Base-by-base conservation (phyloP, 2,329 filamentous ascomycete species). In the Aspergillus quadrilineatus region DNA sequence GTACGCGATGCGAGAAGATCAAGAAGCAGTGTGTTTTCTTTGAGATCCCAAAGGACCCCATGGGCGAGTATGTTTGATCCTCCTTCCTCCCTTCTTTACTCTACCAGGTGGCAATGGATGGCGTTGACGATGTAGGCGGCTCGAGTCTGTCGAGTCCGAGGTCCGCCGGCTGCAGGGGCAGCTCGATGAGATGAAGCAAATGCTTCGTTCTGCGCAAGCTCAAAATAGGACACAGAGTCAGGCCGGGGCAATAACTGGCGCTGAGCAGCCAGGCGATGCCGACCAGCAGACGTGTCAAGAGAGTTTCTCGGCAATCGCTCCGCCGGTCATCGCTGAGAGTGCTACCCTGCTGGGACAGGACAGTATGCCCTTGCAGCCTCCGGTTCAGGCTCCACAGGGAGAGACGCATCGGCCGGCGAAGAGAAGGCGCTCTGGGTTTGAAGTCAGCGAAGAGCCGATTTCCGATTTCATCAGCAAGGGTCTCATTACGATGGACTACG, bases 1-100 rank as follows among this genome's bases (percentile, higher is more conserved):
- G 73, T 54, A 66, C 71, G 15, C 70, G 72, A 58, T 75, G 73
- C 37, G 63, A 67, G 9, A 72, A 68, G 36, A 34, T 70, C 7
- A 67, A 66, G 9, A 74, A 72, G n/a, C 63, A 63, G 61, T 75
- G 73, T 22, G 57, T 73, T 0, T 74, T 74, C 56, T 71, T 73
- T 41, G 69, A 73, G 15, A 61, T 66, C 10, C 72, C 73, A 0
- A 71, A 66, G 51, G 69, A 72, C 43, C 67, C 68, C 2, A 51
- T 63, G 7, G 57, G 56, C 3, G 63, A 68, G 71, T 73, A 64
- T 22, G 67, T 52, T 22, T 4, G n/a, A 9, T 15, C 6, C 7
- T 8, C 6, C n/a, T 12, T 32, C 6, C 6, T 14, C 8, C 4
- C n/a, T n/a, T 14, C 6, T 7, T 15, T 45, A 15, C 17, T 8